phyloP scores from a whole-genome alignment of 495 filamentous ascomycete species.

The Lentithecium fluviatile region DNA sequence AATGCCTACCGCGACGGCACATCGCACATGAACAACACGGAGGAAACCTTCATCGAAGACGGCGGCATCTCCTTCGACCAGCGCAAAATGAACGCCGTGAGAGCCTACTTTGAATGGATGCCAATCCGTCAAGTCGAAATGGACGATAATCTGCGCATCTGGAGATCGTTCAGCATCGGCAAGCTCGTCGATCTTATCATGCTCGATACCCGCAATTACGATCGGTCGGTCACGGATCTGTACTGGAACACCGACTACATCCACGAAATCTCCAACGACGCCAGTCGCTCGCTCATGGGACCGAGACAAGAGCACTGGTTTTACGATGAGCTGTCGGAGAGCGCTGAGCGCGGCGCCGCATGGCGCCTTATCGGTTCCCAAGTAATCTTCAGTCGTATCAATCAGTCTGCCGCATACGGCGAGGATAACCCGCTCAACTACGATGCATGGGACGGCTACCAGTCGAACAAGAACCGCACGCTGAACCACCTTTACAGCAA shows the following conservation, averaged over 20 bases:
- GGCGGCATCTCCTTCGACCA: conserved; percentile 63
- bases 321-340: conserved; percentile 57
- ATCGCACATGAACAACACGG: conserved; percentile 57
- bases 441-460: conserved; percentile 65
- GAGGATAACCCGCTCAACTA: conserved; percentile 55
- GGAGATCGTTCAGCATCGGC: conserved; percentile 65
- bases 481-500: conserved; percentile 58
- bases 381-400: conserved; percentile 60
- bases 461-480: conserved; percentile 62
- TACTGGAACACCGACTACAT: conserved; percentile 59
- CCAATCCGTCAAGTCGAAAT: conserved; percentile 58
- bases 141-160: conserved; percentile 69
- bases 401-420: conserved; percentile 48
- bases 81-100: conserved; percentile 66
- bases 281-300: conserved; percentile 62
- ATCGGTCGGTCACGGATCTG: conserved; percentile 54
- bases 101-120: conserved; percentile 68
- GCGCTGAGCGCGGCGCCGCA: conserved; percentile 53
- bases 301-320: conserved; percentile 67
- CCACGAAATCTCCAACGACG: conserved; percentile 55
- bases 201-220: conserved; percentile 67
- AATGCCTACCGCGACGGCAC: conserved; percentile 60
- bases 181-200: conserved; percentile 65
- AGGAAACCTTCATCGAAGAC: conserved; percentile 58
- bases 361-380: conserved; percentile 69